phyloP scores from a whole-genome alignment of 2,329 filamentous ascomycete genomes.

The Aureobasidium pullulans region DNA sequence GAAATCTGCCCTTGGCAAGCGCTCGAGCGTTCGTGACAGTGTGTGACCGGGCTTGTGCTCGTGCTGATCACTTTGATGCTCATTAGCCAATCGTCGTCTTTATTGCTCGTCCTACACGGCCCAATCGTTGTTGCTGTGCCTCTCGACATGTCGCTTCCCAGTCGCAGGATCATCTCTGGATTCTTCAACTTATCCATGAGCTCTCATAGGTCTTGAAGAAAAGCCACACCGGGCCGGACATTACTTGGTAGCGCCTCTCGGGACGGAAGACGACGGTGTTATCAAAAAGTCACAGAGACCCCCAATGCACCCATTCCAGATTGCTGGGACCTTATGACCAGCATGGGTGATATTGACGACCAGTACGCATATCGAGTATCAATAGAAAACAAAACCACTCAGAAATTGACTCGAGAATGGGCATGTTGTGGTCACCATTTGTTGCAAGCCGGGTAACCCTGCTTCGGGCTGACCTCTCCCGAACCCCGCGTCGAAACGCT shows the following conservation, averaged over 20 bases:
- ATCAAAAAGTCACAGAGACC: too few species aligned
- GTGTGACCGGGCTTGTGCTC: constrained; percentile 7
- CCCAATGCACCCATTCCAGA: too few species aligned
- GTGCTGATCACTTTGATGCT: not conserved
- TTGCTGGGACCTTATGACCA: too few species aligned
- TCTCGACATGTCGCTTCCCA: not conserved
- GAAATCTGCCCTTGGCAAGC: not conserved
- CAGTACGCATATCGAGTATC: too few species aligned
- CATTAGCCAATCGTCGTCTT: not conserved
- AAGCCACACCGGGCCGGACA: not conserved
- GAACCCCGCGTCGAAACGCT: not conserved
- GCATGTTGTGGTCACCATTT: too few species aligned
- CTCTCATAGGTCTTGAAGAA: not conserved
- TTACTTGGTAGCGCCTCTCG: not conserved
- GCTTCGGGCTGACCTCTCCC: not conserved
- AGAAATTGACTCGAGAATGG: too few species aligned
- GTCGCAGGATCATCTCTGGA: not conserved
- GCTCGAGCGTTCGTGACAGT: constrained; percentile 3
- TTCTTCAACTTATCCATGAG: too few species aligned
- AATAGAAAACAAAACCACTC: too few species aligned
- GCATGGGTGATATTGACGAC: too few species aligned
- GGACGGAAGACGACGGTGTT: not conserved
- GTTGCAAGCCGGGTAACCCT: not conserved
- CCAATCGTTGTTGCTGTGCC: not conserved
- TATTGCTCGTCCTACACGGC: not conserved